Percentiles rank a stretch among this genome's conserved stretches.
These are phyloP conservation scores for Entelexis paramagnoliae DNA, from an alignment of 1,139 yeast genomes.

Conservation along the genomic window DNA sequence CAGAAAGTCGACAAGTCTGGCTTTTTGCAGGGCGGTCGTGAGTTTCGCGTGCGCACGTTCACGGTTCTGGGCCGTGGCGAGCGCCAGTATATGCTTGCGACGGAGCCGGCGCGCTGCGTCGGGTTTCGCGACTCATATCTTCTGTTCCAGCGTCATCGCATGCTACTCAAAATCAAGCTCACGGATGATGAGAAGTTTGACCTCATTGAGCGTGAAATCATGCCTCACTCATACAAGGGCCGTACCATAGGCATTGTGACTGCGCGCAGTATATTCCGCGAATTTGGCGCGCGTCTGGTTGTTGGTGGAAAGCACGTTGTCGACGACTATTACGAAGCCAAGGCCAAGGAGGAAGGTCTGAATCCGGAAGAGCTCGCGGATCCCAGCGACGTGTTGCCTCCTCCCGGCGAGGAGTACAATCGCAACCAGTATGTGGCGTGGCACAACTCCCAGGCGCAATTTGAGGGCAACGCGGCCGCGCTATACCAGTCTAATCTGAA, in stretches of 20 bases:
- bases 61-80: slow-evolving; percentile 66
- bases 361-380: slow-evolving; percentile 75
- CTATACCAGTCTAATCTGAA: slow-evolving; percentile 32
- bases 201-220: slow-evolving; percentile 65
- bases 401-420: slow-evolving; percentile 38
- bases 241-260: slow-evolving; percentile 83
- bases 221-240: slow-evolving; percentile 87
- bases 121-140: slow-evolving; percentile 92
- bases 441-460: slow-evolving; percentile 36
- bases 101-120: slow-evolving; percentile 90
- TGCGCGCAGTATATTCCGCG: slow-evolving; percentile 80
- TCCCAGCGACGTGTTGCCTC: slow-evolving; percentile 48
- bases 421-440: slow-evolving; percentile 44
- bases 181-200: slow-evolving; percentile 73
- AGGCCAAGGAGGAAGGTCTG: slow-evolving; percentile 59
- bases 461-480: slow-evolving; percentile 30
- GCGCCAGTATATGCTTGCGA: slow-evolving; percentile 74
- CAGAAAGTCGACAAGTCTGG: slow-evolving; percentile 64
- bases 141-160: slow-evolving; percentile 73
- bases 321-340: slow-evolving; percentile 84
- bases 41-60: slow-evolving; percentile 71
- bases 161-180: slow-evolving; percentile 62
- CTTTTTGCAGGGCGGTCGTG: slow-evolving; percentile 60
- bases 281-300: slow-evolving; percentile 80
- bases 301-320: slow-evolving; percentile 68